Evolutionary conservation across 1,284 basidiomycete genomes (phyloP), one percentile per base, ranked within the genome.

Genomic region (Butyriboletus pseudospeciosus): DNA sequence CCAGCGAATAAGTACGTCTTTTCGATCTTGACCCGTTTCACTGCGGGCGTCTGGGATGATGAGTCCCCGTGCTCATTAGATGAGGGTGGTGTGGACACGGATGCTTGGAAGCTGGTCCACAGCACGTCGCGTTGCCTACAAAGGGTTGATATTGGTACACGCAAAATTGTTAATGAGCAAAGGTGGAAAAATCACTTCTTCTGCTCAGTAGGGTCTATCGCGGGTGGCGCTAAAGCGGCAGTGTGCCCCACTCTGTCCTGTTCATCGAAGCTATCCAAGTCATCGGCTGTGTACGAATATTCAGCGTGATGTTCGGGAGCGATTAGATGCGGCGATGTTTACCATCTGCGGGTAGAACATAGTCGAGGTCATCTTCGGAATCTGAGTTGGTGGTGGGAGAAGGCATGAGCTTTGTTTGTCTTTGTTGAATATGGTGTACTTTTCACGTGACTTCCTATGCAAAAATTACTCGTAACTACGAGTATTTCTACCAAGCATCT

Each of bases 1-100:
- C 90, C 89, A 2, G 88, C 90, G 63, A 86, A 92, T 35, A 80
- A 70, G 67, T 83, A 87, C 47, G 75, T 77, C 64, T 83, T 87
- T 64, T 83, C 78, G 45, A 92, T 74, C 67, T 83, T 86, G 41
- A 92, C 76, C 60, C 75, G 74, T 52, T 75, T 78, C 58, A 60
- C 61, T 12, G n/a, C 13, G 17, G 47, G 16, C 6, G 40, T 13
- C 9, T 23, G 47, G n/a, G 46, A 39, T 1, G 28, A 25, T 20
- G 10, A 10, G 9, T 30, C 30, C 30, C 30, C 30, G 30, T 10
- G 30, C 30, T 30, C 30, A 3, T 10, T 30, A 2, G 10, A 30
- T 10, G 30, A 30, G 9, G 30, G 28, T 13, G 66, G 55, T 5
- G 69, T 62, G 1, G 72, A 57, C 25, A 81, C 68, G 5, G 83